Evolutionary conservation across 345 rosid genomes (phyloP).

Genomic region (Brassica carinata): DNA sequence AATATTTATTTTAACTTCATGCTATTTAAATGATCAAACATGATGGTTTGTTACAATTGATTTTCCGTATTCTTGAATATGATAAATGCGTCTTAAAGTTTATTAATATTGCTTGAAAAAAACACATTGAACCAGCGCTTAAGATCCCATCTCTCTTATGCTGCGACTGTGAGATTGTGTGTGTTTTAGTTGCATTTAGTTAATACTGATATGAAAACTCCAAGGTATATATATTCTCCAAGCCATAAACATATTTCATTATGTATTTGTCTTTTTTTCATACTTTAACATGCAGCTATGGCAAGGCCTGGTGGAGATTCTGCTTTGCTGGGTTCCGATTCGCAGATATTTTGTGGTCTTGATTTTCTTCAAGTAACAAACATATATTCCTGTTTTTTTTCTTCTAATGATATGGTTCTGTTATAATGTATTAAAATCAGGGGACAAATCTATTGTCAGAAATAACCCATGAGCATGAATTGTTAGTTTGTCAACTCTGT

Average conservation of each 20-base stretch:
- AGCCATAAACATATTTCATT: neutral
- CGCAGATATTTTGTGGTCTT: slow-evolving; percentile 80
- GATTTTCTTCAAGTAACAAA: slow-evolving; percentile 81
- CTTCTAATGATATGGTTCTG: neutral
- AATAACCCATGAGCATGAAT: neutral
- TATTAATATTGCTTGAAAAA: neutral
- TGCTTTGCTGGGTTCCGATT: slow-evolving; percentile 71
- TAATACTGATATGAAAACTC: slow-evolving; percentile 43
- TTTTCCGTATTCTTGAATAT: neutral
- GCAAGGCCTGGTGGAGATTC: slow-evolving; percentile 77
- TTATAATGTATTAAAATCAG: neutral
- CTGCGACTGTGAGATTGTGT: neutral
- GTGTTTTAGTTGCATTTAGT: neutral
- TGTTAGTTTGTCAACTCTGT: neutral
- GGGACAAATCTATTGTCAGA: neutral
- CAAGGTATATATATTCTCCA: neutral
- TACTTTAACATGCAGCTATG: slow-evolving; percentile 65
- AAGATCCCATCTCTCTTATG: neutral
- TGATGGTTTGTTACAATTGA: neutral
- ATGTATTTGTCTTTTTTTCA: neutral
- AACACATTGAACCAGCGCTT: neutral
- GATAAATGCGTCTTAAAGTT: neutral
- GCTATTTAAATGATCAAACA: too few relatives aligned
- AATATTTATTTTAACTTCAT: too few relatives aligned
- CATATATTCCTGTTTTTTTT: neutral